Evolutionary conservation across 805 yeast species (phyloP).

Genomic region (Starmerella kuoi): DNA sequence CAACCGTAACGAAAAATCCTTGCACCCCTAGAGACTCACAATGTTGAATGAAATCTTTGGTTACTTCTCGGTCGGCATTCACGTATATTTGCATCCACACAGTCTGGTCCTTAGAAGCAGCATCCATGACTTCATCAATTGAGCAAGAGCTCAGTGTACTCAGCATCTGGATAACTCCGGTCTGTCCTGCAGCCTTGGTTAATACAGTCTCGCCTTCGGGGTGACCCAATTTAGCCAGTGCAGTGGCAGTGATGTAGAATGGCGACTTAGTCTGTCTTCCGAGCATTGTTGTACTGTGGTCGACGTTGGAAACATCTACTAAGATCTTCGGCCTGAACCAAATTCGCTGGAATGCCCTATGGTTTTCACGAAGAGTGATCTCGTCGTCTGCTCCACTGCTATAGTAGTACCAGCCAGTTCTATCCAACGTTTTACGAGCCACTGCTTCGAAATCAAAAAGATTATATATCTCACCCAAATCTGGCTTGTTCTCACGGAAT

Average conservation of each 20-base stretch:
- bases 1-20: slow-evolving; percentile 69
- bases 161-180: slow-evolving; percentile 73
- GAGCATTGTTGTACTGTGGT: slow-evolving; percentile 57
- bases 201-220: slow-evolving; percentile 84
- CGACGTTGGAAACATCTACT: slow-evolving; percentile 68
- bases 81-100: slow-evolving; percentile 89
- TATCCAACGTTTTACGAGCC: slow-evolving; percentile 66
- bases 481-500: slow-evolving; percentile 45
- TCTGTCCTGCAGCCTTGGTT: slow-evolving; percentile 68
- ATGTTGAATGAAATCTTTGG: slow-evolving; percentile 49
- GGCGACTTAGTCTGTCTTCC: slow-evolving; percentile 65
- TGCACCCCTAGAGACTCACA: slow-evolving; percentile 65
- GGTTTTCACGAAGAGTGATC: slow-evolving; percentile 79
- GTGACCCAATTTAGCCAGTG: slow-evolving; percentile 81
- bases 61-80: slow-evolving; percentile 57
- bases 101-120: slow-evolving; percentile 50
- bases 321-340: slow-evolving; percentile 77
- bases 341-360: slow-evolving; percentile 73
- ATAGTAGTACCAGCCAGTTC: slow-evolving; percentile 84
- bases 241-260: slow-evolving; percentile 84
- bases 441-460: slow-evolving; percentile 77
- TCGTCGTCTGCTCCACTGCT: slow-evolving; percentile 91
- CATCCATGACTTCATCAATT: slow-evolving; percentile 70
- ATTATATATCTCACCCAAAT: slow-evolving; percentile 57
- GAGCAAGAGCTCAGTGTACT: slow-evolving; percentile 86